phyloP scores from a whole-genome alignment of 495 filamentous ascomycete genomes.

The Alectoria sarmentosa region DNA sequence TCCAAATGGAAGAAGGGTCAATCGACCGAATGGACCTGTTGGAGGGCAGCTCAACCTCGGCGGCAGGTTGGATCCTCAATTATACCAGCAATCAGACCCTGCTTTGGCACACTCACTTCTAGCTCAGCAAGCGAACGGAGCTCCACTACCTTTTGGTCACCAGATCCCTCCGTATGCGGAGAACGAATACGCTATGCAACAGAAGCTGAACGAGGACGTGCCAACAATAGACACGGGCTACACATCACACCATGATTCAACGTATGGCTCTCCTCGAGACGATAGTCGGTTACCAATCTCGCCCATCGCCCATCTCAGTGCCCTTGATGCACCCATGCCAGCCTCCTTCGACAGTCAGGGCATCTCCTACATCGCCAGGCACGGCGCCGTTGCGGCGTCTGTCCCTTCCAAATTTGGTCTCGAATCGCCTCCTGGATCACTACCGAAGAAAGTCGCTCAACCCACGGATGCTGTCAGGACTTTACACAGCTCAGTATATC shows the following conservation, averaged over 20 bases:
- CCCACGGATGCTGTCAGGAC: constrained; percentile 70
- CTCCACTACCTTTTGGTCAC: constrained; percentile 36
- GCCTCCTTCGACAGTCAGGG: constrained; percentile 97
- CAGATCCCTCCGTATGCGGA: constrained; percentile 33
- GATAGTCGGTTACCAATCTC: constrained; percentile 65
- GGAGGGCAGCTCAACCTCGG: constrained; percentile 59
- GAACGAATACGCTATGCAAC: constrained; percentile 28
- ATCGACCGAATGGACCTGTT: constrained; percentile 46
- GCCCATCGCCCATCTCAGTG: constrained; percentile 62
- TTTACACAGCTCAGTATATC: constrained; percentile 79
- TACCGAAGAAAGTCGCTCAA: constrained; percentile 47
- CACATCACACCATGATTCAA: constrained; percentile 65
- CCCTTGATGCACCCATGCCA: constrained; percentile 89
- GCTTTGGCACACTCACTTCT: constrained; percentile 79
- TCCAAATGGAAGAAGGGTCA: constrained; percentile 86
- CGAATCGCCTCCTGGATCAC: constrained; percentile 78
- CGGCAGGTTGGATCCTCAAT: constrained; percentile 63
- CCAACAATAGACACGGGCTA: constrained; percentile 77
- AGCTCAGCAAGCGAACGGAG: constrained; percentile 54
- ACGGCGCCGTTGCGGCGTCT: constrained; percentile 86
- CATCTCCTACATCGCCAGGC: constrained; percentile 81
- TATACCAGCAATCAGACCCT: constrained; percentile 58
- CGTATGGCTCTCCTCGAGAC: constrained; percentile 83
- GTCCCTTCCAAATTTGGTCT: constrained; percentile 88
- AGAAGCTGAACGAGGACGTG: constrained; percentile 44